A percentile compares a stretch with the other conserved stretches of the same genome.
Conservation (phyloP, 768 basidiomycete genomes). For the Suillus paluster region DNA sequence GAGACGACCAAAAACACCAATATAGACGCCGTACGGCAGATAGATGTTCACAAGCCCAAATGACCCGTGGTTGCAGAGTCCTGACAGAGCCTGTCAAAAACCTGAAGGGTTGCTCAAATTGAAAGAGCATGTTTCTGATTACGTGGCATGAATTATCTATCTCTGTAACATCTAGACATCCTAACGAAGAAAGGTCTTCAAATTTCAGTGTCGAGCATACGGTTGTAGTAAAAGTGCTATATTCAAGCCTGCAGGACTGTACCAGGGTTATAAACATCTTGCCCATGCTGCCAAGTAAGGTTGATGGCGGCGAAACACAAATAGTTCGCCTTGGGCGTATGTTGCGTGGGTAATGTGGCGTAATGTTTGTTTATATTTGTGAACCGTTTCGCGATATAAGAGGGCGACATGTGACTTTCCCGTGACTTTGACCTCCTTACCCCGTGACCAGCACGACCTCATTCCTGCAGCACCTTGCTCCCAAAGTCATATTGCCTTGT, state of each 20-base stretch:
- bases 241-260: neutral
- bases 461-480: neutral
- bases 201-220: no score
- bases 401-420: slow-evolving; percentile 44
- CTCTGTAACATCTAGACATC: neutral
- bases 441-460: slow-evolving; percentile 46
- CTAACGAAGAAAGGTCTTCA: no score
- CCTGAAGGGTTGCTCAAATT: neutral
- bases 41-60: slow-evolving; percentile 6
- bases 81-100: neutral
- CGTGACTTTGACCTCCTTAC: slow-evolving; percentile 44
- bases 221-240: slow-evolving; percentile 3
- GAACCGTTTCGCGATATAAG: slow-evolving; percentile 35
- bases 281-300: neutral
- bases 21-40: slow-evolving; percentile 12
- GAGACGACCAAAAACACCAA: slow-evolving; percentile 6
- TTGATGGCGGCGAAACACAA: neutral
- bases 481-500: neutral
- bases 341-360: slow-evolving; percentile 15
- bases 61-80: neutral
- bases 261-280: neutral
- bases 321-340: neutral
- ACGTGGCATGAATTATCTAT: neutral
- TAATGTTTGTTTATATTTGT: slow-evolving; percentile 37
- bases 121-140: neutral